Evolutionary conservation across 2,329 filamentous ascomycete species (phyloP).

Genomic region (Aphanoascus verrucosus): DNA sequence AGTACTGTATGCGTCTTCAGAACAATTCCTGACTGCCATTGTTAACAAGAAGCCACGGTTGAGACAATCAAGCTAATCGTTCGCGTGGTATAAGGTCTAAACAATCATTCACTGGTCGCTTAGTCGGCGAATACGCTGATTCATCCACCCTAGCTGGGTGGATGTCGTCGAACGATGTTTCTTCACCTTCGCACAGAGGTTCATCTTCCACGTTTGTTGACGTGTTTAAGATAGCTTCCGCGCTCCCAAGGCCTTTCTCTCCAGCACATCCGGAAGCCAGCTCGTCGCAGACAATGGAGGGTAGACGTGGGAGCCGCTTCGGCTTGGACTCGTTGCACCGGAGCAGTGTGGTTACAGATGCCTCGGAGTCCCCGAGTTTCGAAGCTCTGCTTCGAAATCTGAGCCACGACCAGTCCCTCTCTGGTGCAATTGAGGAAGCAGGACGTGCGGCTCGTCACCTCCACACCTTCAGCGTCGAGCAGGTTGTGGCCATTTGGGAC

Average conservation of each 20-base stretch:
- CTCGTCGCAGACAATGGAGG: conserved; percentile 24
- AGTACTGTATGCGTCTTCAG: not conserved
- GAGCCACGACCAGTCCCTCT: conserved; percentile 26
- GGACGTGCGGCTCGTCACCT: conserved; percentile 26
- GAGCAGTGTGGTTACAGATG: conserved; percentile 26
- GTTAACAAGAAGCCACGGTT: not conserved
- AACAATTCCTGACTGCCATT: not conserved
- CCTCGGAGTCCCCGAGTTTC: conserved; percentile 32
- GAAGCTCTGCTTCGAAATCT: conserved; percentile 29
- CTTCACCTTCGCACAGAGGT: conserved; percentile 24
- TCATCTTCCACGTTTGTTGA: conserved; percentile 34
- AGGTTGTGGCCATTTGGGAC: conserved; percentile 33
- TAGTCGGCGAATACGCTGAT: conserved; percentile 1
- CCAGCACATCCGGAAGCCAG: conserved; percentile 23
- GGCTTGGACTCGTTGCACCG: conserved; percentile 36
- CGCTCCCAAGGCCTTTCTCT: conserved; percentile 32
- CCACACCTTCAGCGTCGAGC: conserved; percentile 31
- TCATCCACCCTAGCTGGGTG: conserved; percentile 19
- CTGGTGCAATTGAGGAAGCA: conserved; percentile 31
- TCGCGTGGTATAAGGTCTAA: not conserved
- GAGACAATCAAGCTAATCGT: conserved; percentile 6
- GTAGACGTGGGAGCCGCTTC: conserved; percentile 26
- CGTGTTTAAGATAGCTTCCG: conserved; percentile 36
- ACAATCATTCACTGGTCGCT: conserved; percentile 3
- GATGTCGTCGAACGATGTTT: conserved; percentile 37